Evolutionary conservation across 1,139 yeast species (phyloP).

Genomic region (Magnusiomyces magnusii): DNA sequence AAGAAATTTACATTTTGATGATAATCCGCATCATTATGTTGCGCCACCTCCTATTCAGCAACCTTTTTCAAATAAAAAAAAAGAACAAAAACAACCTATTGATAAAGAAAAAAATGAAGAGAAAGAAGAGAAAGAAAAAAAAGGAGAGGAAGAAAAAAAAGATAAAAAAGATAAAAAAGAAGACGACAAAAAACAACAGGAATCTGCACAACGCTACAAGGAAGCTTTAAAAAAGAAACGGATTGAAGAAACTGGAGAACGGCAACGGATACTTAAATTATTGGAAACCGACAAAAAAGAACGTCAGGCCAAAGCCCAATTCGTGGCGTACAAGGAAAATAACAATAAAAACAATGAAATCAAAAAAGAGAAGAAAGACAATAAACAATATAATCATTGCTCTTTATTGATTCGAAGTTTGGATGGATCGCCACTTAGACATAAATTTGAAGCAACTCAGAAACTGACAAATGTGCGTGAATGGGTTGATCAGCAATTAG

Average conservation of each 20-base stretch:
- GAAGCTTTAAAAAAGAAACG: slow-evolving; percentile 37
- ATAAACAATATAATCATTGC: slow-evolving; percentile 30
- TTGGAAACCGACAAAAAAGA: slow-evolving; percentile 48
- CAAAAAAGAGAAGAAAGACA: slow-evolving; percentile 5
- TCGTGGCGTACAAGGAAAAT: background rate
- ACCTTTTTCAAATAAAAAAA: no score
- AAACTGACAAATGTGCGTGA: slow-evolving; percentile 48
- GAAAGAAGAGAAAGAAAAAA: no score
- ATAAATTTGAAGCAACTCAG: slow-evolving; percentile 38
- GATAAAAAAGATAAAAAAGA: no score
- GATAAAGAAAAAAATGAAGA: no score
- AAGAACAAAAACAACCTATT: no score
- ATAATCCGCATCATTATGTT: no score
- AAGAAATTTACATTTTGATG: no score
- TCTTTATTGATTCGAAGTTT: slow-evolving; percentile 45
- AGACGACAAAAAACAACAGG: slow-evolving; percentile 4
- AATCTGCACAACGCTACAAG: slow-evolving; percentile 31
- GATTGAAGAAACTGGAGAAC: slow-evolving; percentile 43
- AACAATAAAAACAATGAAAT: slow-evolving; percentile 2
- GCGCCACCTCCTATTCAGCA: no score
- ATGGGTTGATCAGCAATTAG: slow-evolving; percentile 46
- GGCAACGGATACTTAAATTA: slow-evolving; percentile 45
- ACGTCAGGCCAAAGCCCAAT: slow-evolving; percentile 25
- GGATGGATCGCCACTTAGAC: slow-evolving; percentile 46
- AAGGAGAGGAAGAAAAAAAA: no score